Base-by-base conservation (phyloP, 345 rosid genomes). In the Citrus cavaleriei region DNA sequence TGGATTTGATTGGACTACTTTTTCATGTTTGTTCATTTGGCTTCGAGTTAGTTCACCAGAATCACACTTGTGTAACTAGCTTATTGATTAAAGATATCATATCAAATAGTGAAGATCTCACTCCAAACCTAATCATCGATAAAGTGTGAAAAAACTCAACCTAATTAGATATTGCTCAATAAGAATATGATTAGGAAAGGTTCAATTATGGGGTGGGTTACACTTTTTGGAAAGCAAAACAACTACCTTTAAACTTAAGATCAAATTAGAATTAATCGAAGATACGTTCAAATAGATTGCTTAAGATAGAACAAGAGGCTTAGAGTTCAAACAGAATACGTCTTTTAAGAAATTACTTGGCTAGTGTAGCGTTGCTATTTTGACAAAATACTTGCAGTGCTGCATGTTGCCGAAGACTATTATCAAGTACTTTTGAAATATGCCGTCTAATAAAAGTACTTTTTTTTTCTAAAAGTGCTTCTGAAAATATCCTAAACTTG, bases 11-110 rank as follows among this genome's bases (percentile, higher is more conserved):
- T 72, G 83, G 77, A 65, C 81, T 77, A 34, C 79, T 73, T 79
- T 79, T 61, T 68, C 66, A 21, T 13, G 22, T 68, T 72, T 73
- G 40, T 49, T n/a, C 24, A 35, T 77, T 27, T 73, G 69, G 51
- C 60, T 69, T 74, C 35, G 7, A 32, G 61, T 65, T 74, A 21
- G 79, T 74, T 84, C 80, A 78, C 71, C 83, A 63, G 32, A 61
- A 51, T 28, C 27, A 57, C n/a, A 64, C 72, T 40, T 21, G 42
- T 25, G 59, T 30, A 61, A 38, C 10, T n/a, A 81, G 61, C 61
- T 58, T 3, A 66, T 63, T 25, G 70, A 10, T 72, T 60, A 25
- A 67, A 72, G 25, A 66, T 38, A 28, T 37, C 32, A n/a, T 69
- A 28, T 69, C 72, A 37, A 49, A 60, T 42, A 10, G 42, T 10